Evolutionary conservation across 2,329 filamentous ascomycete species (phyloP).

Genomic region (Colletotrichum shisoi): DNA sequence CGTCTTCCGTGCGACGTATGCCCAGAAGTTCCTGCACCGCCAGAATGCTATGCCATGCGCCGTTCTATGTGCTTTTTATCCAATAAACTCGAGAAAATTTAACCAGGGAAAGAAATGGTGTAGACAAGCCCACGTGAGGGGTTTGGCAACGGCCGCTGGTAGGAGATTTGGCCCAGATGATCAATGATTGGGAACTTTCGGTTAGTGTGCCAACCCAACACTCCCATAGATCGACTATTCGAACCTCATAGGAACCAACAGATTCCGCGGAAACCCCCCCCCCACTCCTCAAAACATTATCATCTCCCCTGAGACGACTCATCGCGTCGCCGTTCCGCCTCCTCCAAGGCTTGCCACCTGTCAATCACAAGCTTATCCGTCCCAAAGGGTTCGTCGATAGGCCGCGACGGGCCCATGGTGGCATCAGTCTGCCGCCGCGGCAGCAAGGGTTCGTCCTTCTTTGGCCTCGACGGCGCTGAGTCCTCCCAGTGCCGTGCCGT

Average conservation of each 20-base stretch:
- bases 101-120: background rate
- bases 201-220: background rate
- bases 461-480: conserved; percentile 29
- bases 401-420: conserved; percentile 40
- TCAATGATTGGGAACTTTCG: background rate
- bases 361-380: conserved; percentile 43
- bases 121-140: background rate
- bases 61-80: background rate
- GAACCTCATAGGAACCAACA: no score
- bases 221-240: background rate
- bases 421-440: conserved; percentile 20
- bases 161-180: no score
- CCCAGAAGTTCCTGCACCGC: conserved; percentile 21
- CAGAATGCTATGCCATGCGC: conserved; percentile 37
- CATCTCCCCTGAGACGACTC: conserved; percentile 7
- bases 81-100: background rate
- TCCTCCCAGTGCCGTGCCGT: conserved; percentile 74
- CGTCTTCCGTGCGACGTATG: background rate
- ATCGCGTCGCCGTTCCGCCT: conserved; percentile 35
- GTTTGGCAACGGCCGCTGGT: background rate
- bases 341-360: conserved; percentile 50
- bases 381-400: conserved; percentile 51
- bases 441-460: conserved; percentile 16
- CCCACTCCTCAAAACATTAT: background rate
- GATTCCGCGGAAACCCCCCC: no score